phyloP scores from a whole-genome alignment of 495 filamentous ascomycete species.

The Talaromyces ruber region DNA sequence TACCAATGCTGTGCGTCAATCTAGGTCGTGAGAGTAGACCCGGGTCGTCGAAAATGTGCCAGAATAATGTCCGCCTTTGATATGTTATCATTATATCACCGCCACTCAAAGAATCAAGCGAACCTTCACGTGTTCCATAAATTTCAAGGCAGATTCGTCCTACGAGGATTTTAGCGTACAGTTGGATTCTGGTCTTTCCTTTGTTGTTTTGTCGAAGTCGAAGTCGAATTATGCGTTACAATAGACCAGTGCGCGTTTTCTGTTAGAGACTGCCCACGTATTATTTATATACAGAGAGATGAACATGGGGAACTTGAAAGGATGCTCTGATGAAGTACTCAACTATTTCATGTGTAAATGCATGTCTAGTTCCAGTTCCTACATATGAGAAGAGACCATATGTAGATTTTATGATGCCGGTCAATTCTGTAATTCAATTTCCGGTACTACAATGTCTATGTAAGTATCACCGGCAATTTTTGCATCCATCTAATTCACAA shows the following conservation, averaged over 20 bases:
- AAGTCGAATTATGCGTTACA: background rate
- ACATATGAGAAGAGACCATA: background rate
- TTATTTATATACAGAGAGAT: background rate
- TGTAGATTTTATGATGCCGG: background rate
- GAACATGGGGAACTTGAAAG: background rate
- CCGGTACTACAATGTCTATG: background rate
- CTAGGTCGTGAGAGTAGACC: slow-evolving; percentile 6
- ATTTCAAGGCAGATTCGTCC: background rate
- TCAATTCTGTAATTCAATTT: background rate
- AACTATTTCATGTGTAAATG: background rate
- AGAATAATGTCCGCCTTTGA: background rate
- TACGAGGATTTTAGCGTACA: background rate
- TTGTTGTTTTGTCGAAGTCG: background rate
- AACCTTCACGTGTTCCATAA: background rate
- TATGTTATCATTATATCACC: background rate
- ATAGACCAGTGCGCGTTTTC: background rate
- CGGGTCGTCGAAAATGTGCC: background rate
- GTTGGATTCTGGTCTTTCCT: background rate
- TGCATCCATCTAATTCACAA: background rate
- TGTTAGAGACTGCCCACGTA: background rate
- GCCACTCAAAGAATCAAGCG: background rate
- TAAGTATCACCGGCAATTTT: background rate
- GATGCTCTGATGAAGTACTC: background rate
- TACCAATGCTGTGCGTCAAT: slow-evolving; percentile 36
- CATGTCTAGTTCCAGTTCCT: background rate